Evolutionary conservation across 2,329 filamentous ascomycete genomes (phyloP).

Genomic region (Alternaria longipes): DNA sequence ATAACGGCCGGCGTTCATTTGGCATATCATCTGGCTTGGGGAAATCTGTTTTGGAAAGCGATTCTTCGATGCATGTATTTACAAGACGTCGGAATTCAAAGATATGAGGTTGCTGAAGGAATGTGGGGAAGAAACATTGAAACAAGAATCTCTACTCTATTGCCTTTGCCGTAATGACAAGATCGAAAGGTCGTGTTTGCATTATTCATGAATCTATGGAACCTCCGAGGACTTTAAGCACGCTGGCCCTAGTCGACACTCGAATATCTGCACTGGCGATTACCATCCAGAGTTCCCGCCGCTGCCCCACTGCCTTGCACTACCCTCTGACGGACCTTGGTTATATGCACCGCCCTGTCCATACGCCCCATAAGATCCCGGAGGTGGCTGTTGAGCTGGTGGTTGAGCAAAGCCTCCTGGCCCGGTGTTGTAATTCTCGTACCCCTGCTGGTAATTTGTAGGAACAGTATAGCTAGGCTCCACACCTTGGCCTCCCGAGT

Average conservation of each 20-base stretch:
- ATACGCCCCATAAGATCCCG: conserved; percentile 34
- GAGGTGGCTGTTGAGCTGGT: conserved; percentile 24
- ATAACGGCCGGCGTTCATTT: conserved; percentile 43
- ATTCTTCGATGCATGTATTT: conserved; percentile 29
- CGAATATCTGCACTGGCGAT: conserved; percentile 3
- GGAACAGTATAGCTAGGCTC: conserved; percentile 47
- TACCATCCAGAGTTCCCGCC: conserved; percentile 42
- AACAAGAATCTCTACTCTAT: conserved; percentile 33
- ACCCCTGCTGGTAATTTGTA: conserved; percentile 50
- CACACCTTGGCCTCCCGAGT: conserved; percentile 41
- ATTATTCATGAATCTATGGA: conserved; percentile 12
- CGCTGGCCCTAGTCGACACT: neutral
- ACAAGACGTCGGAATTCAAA: conserved; percentile 13
- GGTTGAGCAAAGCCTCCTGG: conserved; percentile 30
- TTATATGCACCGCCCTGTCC: conserved; percentile 31
- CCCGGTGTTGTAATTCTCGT: conserved; percentile 38
- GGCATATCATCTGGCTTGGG: conserved; percentile 30
- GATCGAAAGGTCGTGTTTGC: conserved; percentile 5
- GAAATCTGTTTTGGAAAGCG: conserved; percentile 28
- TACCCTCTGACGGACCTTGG: conserved; percentile 22
- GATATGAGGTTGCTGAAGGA: conserved; percentile 5
- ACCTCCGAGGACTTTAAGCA: neutral
- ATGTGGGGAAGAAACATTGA: conserved; percentile 16
- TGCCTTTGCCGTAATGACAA: neutral
- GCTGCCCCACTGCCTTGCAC: conserved; percentile 44